phyloP scores from a whole-genome alignment of 2,329 filamentous ascomycete genomes.

The Ramichloridium luteum region DNA sequence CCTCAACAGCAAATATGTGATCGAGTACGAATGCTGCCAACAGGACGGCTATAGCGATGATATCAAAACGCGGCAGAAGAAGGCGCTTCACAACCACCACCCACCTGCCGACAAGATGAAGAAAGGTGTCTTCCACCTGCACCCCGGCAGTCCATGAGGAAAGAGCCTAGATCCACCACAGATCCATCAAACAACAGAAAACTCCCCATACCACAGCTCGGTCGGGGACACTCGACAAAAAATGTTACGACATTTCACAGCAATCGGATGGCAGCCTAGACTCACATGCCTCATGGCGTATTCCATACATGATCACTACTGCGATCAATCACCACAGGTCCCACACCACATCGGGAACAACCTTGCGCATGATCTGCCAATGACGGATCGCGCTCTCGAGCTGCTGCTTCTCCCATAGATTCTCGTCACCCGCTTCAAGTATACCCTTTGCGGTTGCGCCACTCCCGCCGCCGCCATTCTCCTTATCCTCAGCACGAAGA shows the following conservation, averaged over 20 bases:
- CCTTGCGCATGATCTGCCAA: slow-evolving; percentile 82
- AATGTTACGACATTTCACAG: too few relatives aligned
- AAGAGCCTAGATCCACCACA: slow-evolving; percentile 42
- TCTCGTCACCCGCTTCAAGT: slow-evolving; percentile 51
- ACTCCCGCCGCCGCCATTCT: slow-evolving; percentile 22
- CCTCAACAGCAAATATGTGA: slow-evolving; percentile 41
- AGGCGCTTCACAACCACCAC: slow-evolving; percentile 31
- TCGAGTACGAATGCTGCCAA: slow-evolving; percentile 24
- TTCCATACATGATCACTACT: too few relatives aligned
- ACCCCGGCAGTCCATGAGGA: slow-evolving; percentile 1
- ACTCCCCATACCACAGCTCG: too few relatives aligned
- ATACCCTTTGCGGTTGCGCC: slow-evolving; percentile 37
- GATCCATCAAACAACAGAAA: too few relatives aligned
- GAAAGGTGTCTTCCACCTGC: slow-evolving; percentile 1
- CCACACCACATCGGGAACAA: slow-evolving; percentile 70
- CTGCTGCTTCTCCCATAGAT: slow-evolving; percentile 58
- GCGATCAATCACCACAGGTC: slow-evolving; percentile 83
- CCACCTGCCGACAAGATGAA: slow-evolving; percentile 28
- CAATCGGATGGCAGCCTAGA: too few relatives aligned
- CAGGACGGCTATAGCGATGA: slow-evolving; percentile 24
- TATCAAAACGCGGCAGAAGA: slow-evolving; percentile 27
- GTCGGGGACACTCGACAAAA: too few relatives aligned
- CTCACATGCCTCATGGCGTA: too few relatives aligned
- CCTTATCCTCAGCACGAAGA: too few relatives aligned
- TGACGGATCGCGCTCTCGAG: slow-evolving; percentile 67